Evolutionary conservation across 495 filamentous ascomycete species (phyloP).

Genomic region (Penicillium silybi): DNA sequence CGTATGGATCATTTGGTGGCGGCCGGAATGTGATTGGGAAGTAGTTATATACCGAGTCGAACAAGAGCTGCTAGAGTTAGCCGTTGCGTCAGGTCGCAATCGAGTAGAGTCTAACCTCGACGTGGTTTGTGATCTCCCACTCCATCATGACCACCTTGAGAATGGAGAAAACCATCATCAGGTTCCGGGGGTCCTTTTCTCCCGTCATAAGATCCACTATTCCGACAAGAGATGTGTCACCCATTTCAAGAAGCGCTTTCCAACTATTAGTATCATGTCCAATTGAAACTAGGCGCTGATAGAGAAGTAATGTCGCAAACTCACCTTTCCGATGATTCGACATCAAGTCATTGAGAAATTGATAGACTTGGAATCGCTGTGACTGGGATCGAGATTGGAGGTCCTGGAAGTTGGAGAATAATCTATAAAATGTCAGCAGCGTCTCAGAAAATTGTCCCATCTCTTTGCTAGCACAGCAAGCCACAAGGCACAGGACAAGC

Average conservation of each 20-base stretch:
- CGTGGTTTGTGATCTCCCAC: slow-evolving; percentile 62
- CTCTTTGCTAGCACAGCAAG: background rate
- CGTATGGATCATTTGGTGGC: slow-evolving; percentile 70
- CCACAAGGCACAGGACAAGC: background rate
- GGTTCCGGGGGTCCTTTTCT: slow-evolving; percentile 73
- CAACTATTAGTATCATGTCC: slow-evolving; percentile 12
- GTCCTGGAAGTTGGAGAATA: slow-evolving; percentile 51
- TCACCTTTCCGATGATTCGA: slow-evolving; percentile 56
- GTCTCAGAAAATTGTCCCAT: background rate
- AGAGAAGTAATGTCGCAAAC: slow-evolving; percentile 14
- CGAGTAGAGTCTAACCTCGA: slow-evolving; percentile 46
- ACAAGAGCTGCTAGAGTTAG: slow-evolving; percentile 51
- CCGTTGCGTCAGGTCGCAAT: background rate
- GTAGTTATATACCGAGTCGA: slow-evolving; percentile 74
- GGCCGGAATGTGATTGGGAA: slow-evolving; percentile 76
- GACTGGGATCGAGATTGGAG: slow-evolving; percentile 60
- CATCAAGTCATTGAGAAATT: slow-evolving; percentile 63
- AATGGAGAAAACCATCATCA: slow-evolving; percentile 76
- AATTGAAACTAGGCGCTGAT: background rate
- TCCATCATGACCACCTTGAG: slow-evolving; percentile 68
- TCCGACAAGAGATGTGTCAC: slow-evolving; percentile 55
- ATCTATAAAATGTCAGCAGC: slow-evolving; percentile 28
- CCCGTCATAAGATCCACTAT: slow-evolving; percentile 67
- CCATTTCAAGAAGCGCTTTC: slow-evolving; percentile 50
- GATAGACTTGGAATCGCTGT: slow-evolving; percentile 60